Percentiles rank a stretch among this genome's conserved stretches.
phyloP scores from a whole-genome alignment of 192 early-diverging fungal genomes.

The Rhizophlyctis rosea region DNA sequence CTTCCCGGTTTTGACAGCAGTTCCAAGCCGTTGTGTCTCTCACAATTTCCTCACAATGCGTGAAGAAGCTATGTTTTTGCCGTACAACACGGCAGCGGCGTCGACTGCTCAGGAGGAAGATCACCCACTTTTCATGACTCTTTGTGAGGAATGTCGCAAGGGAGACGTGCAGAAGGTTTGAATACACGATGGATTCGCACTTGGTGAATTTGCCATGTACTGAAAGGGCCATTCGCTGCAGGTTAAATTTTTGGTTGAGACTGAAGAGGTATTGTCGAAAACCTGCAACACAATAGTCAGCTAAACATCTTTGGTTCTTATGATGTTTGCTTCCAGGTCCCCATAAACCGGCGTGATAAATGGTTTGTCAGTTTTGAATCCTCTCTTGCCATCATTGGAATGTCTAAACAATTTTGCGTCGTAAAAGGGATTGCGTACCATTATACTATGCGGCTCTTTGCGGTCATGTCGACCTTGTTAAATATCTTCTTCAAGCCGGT shows the following conservation, averaged over 20 bases:
- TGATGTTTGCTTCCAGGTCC: too few species aligned
- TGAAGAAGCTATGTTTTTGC: constrained; percentile 6
- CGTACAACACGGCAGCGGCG: not conserved
- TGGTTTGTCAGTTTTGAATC: too few species aligned
- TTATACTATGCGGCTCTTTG: constrained; percentile 48
- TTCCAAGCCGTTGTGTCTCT: not conserved
- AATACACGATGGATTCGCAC: too few species aligned
- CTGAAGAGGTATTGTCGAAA: constrained; percentile 9
- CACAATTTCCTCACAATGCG: not conserved
- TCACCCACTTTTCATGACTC: constrained; percentile 37
- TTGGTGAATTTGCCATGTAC: too few species aligned
- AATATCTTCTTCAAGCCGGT: constrained; percentile 44
- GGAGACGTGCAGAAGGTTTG: constrained; percentile 43
- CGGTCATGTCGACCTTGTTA: constrained; percentile 39
- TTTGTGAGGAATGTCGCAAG: constrained; percentile 36
- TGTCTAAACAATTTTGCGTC: too few species aligned
- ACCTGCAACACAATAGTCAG: constrained; percentile 19
- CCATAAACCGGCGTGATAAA: constrained; percentile 44
- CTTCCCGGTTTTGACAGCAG: too few species aligned
- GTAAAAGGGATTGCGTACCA: constrained; percentile 41
- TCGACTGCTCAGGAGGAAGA: constrained; percentile 11
- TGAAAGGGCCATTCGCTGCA: too few species aligned
- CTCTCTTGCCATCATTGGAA: too few species aligned
- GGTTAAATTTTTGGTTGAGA: constrained; percentile 22
- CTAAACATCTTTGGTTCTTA: too few species aligned